Conservation (phyloP, 129 eudicot genomes). For the Apium graveolens region DNA sequence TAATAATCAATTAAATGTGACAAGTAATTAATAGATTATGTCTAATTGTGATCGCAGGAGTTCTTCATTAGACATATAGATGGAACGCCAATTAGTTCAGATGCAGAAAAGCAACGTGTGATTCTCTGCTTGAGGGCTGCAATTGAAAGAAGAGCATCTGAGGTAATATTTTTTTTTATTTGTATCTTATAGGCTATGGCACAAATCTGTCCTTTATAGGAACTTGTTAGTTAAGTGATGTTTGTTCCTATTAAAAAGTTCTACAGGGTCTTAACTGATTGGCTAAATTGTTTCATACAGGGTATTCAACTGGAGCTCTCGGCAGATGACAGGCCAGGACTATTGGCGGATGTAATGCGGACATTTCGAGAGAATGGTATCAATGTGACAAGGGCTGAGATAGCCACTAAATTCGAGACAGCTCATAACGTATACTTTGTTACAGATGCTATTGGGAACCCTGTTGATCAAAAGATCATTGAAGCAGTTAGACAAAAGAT, state of each 20-base stretch:
- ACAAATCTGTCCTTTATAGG: neutral
- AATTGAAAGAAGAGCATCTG: constrained; percentile 73
- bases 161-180: constrained; percentile 37
- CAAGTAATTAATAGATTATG: too few relatives aligned
- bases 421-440: constrained; percentile 55
- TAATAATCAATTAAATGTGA: too few relatives aligned
- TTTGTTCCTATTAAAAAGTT: neutral
- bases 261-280: neutral
- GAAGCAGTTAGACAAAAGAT: constrained; percentile 50
- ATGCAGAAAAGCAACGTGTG: constrained; percentile 81
- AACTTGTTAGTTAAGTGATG: neutral
- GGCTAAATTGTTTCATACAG: constrained; percentile 24
- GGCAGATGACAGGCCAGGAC: constrained; percentile 40
- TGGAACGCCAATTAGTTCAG: constrained; percentile 82
- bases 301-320: constrained; percentile 75
- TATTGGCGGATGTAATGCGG: constrained; percentile 73
- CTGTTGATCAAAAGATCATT: constrained; percentile 43
- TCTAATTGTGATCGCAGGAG: constrained; percentile 35
- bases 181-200: neutral
- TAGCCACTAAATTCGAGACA: constrained; percentile 44
- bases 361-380: constrained; percentile 79
- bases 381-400: constrained; percentile 79
- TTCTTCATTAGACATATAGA: constrained; percentile 70
- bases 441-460: constrained; percentile 63
- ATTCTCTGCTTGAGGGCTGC: constrained; percentile 67